These are phyloP conservation scores for Candida patagonica DNA, from an alignment of 805 yeast genomes.

Conservation along the genomic window DNA sequence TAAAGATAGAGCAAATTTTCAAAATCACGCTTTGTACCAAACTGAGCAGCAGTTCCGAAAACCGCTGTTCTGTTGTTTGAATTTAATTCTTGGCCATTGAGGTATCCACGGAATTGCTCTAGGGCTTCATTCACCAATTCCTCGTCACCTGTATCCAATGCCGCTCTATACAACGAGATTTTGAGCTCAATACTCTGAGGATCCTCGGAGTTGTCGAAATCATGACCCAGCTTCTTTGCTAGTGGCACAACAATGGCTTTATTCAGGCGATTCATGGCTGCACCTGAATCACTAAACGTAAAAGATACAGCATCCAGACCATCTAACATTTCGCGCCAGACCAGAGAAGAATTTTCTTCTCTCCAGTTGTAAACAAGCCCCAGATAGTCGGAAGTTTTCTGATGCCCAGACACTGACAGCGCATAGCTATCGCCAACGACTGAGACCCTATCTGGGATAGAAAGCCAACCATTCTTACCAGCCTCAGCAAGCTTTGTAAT, in stretches of 20 bases:
- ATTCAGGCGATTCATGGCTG: slow-evolving; percentile 37
- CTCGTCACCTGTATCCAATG: slow-evolving; percentile 26
- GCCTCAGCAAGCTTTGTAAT: slow-evolving; percentile 44
- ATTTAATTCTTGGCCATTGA: slow-evolving; percentile 59
- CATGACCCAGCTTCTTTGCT: slow-evolving; percentile 54
- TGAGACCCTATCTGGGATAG: slow-evolving; percentile 57
- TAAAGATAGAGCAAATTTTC: slow-evolving; percentile 54
- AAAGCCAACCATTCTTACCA: slow-evolving; percentile 41
- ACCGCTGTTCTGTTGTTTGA: slow-evolving; percentile 64
- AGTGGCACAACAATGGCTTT: slow-evolving; percentile 48
- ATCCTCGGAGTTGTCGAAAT: slow-evolving; percentile 44
- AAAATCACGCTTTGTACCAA: slow-evolving; percentile 53
- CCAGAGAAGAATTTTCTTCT: slow-evolving; percentile 39
- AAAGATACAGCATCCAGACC: slow-evolving; percentile 34
- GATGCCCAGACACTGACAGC: slow-evolving; percentile 43
- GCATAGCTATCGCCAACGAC: slow-evolving; percentile 52
- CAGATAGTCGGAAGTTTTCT: slow-evolving; percentile 40
- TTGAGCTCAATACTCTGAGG: slow-evolving; percentile 53
- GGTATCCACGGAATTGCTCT: slow-evolving; percentile 41
- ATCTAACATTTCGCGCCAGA: slow-evolving; percentile 42
- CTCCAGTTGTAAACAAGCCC: slow-evolving; percentile 44
- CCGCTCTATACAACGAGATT: slow-evolving; percentile 38
- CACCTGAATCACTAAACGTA: slow-evolving; percentile 35
- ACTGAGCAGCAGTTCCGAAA: slow-evolving; percentile 30
- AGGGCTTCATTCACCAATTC: slow-evolving; percentile 28